A percentile compares a stretch with the other conserved stretches of the same genome.
phyloP scores from a whole-genome alignment of 1,284 basidiomycete genomes.

The Trametes versicolor region DNA sequence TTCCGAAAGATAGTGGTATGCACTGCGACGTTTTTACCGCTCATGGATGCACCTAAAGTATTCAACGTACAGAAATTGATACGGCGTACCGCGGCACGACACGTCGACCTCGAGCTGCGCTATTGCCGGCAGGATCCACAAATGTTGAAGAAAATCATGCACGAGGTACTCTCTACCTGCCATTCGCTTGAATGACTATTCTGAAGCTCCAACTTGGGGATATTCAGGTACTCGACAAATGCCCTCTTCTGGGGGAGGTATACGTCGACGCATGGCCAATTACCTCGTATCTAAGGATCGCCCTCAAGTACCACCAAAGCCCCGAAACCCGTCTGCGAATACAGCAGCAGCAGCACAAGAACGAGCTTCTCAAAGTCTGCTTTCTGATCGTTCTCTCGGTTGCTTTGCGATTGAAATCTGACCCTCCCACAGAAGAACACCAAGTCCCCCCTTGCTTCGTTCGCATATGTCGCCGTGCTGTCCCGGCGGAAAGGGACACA shows the following conservation, averaged over 20 bases:
- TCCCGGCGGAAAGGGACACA: too few species aligned
- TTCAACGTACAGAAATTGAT: not conserved
- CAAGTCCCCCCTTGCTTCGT: too few species aligned
- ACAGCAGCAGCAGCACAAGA: not conserved
- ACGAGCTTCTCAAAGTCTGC: not conserved
- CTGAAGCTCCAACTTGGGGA: not conserved
- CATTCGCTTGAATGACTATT: not conserved
- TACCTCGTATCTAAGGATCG: not conserved
- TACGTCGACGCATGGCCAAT: not conserved
- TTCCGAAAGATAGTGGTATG: slow-evolving; percentile 5
- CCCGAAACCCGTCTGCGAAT: not conserved
- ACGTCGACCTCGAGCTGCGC: not conserved
- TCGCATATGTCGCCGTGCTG: too few species aligned
- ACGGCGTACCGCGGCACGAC: not conserved
- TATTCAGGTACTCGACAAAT: not conserved
- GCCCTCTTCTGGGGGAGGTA: not conserved
- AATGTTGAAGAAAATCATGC: not conserved
- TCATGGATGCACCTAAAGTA: not conserved
- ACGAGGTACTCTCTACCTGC: not conserved
- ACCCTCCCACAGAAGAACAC: too few species aligned
- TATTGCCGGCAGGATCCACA: not conserved
- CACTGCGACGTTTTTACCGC: not conserved
- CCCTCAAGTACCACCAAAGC: not conserved
- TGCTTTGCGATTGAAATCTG: too few species aligned
- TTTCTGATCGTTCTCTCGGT: too few species aligned